Conservation (phyloP, 2,329 filamentous ascomycete species). For the Aplosporella prunicola region DNA sequence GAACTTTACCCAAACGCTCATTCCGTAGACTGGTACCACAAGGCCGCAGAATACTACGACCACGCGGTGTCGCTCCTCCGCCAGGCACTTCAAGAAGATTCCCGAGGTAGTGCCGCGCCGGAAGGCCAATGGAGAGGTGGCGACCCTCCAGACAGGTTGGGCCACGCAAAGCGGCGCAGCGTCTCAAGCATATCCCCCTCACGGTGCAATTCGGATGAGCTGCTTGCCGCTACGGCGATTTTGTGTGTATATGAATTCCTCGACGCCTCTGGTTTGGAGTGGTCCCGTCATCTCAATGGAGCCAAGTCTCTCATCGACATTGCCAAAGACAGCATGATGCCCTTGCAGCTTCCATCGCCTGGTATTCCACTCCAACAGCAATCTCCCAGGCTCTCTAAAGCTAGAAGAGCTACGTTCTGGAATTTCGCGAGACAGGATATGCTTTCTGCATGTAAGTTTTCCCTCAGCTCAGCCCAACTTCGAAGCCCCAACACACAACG, state of each 20-base stretch:
- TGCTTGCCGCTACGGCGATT: slow-evolving; percentile 56
- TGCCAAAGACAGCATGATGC: slow-evolving; percentile 42
- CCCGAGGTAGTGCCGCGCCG: slow-evolving; percentile 14
- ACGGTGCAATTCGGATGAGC: slow-evolving; percentile 46
- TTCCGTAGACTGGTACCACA: slow-evolving; percentile 49
- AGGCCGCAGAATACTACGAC: slow-evolving; percentile 52
- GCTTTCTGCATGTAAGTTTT: slow-evolving; percentile 47
- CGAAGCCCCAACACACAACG: no score
- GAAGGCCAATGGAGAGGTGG: slow-evolving; percentile 11
- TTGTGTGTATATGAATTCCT: slow-evolving; percentile 59
- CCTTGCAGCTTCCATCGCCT: slow-evolving; percentile 34
- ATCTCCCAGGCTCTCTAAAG: slow-evolving; percentile 37
- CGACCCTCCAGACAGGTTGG: slow-evolving; percentile 12
- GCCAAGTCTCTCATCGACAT: slow-evolving; percentile 53
- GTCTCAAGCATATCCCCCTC: slow-evolving; percentile 29
- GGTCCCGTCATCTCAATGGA: slow-evolving; percentile 56
- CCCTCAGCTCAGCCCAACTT: no score
- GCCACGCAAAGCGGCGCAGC: slow-evolving; percentile 32
- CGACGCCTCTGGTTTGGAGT: slow-evolving; percentile 54
- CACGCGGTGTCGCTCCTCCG: slow-evolving; percentile 43
- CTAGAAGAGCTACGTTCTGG: slow-evolving; percentile 54
- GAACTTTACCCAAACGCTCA: slow-evolving; percentile 42
- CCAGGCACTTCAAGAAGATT: slow-evolving; percentile 26
- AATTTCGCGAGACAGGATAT: slow-evolving; percentile 59
- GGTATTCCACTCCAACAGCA: slow-evolving; percentile 18